Evolutionary conservation across 208 protist species (phyloP).

Genomic region (Crithidia fasciculata): DNA sequence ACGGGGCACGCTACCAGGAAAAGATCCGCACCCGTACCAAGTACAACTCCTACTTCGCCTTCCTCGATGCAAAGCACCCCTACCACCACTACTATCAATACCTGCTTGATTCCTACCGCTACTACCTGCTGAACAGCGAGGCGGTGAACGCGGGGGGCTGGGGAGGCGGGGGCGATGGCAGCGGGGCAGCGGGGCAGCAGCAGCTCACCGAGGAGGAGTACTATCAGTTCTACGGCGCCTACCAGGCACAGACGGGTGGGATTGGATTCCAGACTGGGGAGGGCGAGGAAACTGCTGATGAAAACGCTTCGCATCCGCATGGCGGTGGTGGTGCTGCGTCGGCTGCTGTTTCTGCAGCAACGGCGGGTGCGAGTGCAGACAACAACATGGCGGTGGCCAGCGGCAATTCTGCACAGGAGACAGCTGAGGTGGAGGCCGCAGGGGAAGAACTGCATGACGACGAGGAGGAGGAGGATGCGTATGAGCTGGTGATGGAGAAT

Average conservation of each 20-base stretch:
- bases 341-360: neutral
- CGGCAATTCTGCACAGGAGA: neutral
- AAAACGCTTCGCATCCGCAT: neutral
- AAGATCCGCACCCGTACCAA: slow-evolving; percentile 63
- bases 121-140: slow-evolving; percentile 53
- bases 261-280: slow-evolving; percentile 20
- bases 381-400: no score
- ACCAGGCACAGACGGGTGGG: slow-evolving; percentile 23
- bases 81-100: slow-evolving; percentile 83
- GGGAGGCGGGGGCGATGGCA: slow-evolving; percentile 15
- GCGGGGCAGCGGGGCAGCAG: slow-evolving; percentile 16
- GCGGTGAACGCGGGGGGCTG: slow-evolving; percentile 21
- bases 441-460: slow-evolving; percentile 31
- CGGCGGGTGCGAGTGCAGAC: neutral
- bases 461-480: slow-evolving; percentile 52
- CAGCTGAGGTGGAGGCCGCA: slow-evolving; percentile 7
- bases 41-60: slow-evolving; percentile 81
- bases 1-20: slow-evolving; percentile 73
- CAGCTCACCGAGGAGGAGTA: slow-evolving; percentile 45
- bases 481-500: slow-evolving; percentile 83
- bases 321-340: neutral
- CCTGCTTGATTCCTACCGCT: slow-evolving; percentile 71
- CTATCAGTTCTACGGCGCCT: slow-evolving; percentile 41
- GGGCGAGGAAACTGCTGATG: neutral
- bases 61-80: slow-evolving; percentile 60